Base-by-base conservation (phyloP, 2,329 filamentous ascomycete species). In the Incumbomyces delicatus region DNA sequence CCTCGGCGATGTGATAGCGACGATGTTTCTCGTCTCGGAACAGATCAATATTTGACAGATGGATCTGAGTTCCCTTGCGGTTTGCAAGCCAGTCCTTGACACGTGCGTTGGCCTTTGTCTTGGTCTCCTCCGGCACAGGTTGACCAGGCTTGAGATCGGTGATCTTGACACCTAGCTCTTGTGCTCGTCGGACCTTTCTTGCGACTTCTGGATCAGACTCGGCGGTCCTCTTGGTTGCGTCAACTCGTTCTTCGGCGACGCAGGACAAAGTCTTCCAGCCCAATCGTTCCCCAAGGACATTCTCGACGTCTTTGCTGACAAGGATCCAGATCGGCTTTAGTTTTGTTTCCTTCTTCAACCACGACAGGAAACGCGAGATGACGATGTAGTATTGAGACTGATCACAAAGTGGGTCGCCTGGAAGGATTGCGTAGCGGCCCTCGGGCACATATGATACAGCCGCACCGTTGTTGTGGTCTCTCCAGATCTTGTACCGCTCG, bases 201-300 rank as follows among this genome's bases (percentile, higher is more conserved):
- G 80, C 76, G 5, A 85, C 73, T 48, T 81, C 76, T 31, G 71
- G 73, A 57, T 85, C 78, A 41, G 80, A 77, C n/a, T 76, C 73
- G 0, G 79, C 78, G 29, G 75, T 72, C 62, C 84, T 83, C 61
- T 85, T 79, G 2, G 68, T 67, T 0, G 86, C 82, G 54, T 94
- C 82, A 5, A 94, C 79, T 44, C 88, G 85, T 68, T 95, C 87
- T 68, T 95, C 89, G 29, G 87, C 86, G 7, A 85, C 86, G 58
- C 88, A 90, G 32, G 85, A 90, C 53, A 95, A 76, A 6, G 85
- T 92, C 47, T 88, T 83, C 88, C 88, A 95, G 58, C 85, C 83
- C 52, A 92, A 77, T 56, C 84, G 83, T 47, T 79, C 76, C 16
- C 85, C 87, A 2, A 95, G 77, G 11, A 92, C 80, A 54, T 85